Conservation (phyloP, 2,329 filamentous ascomycete species). For the Macrophomina pseudophaseolina region DNA sequence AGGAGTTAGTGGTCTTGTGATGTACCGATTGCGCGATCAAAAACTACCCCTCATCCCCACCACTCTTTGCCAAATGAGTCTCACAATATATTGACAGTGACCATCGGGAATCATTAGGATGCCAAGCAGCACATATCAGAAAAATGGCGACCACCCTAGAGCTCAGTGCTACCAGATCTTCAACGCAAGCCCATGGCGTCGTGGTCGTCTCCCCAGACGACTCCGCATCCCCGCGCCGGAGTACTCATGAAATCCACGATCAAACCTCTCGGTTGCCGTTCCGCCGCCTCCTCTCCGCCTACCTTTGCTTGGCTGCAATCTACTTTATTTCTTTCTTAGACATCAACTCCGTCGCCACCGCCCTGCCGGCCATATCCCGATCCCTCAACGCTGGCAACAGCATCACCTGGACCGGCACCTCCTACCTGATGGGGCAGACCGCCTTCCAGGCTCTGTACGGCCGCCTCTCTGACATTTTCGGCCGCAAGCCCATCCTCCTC, state of each 20-base stretch:
- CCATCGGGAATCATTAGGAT: too few species aligned
- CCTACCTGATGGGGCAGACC: constrained; percentile 43
- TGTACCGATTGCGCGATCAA: too few species aligned
- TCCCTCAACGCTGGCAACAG: not conserved
- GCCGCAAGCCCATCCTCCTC: constrained; percentile 49
- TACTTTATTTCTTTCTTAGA: constrained; percentile 4
- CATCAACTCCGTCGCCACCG: not conserved
- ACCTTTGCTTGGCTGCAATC: constrained; percentile 4
- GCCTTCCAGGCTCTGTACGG: constrained; percentile 58
- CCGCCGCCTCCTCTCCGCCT: not conserved
- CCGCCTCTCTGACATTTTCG: constrained; percentile 60
- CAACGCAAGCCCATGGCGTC: not conserved
- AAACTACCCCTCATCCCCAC: too few species aligned
- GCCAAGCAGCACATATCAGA: too few species aligned
- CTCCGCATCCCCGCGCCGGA: not conserved
- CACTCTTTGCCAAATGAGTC: too few species aligned
- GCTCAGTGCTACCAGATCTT: not conserved
- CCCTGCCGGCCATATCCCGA: not conserved
- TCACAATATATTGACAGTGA: too few species aligned
- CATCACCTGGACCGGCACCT: constrained; percentile 11
- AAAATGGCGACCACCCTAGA: not conserved
- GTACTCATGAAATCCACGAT: not conserved
- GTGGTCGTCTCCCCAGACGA: not conserved
- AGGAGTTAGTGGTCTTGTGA: too few species aligned
- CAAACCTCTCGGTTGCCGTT: constrained; percentile 1